Percentiles rank a stretch among this genome's conserved stretches.
phyloP scores from a whole-genome alignment of 352 stramenopile species.

The Phytophthora macrochlamydospora region DNA sequence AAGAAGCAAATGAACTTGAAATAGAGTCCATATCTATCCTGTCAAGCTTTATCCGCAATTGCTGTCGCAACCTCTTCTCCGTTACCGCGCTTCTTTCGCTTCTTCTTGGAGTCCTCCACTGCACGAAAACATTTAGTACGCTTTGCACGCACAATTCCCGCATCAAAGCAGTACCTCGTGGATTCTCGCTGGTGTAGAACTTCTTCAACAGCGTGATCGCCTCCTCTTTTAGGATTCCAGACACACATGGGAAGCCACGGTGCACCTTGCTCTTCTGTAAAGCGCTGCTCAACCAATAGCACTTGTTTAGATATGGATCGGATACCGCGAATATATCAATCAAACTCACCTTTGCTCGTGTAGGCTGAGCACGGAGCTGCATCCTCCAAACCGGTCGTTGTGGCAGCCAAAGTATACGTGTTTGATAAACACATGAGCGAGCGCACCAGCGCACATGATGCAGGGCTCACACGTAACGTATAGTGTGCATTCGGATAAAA shows the following conservation, averaged over 20 bases:
- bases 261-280: slow-evolving; percentile 55
- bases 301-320: background rate
- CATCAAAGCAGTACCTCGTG: slow-evolving; percentile 53
- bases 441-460: slow-evolving; percentile 94
- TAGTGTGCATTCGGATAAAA: slow-evolving; percentile 67
- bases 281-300: slow-evolving; percentile 22
- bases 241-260: slow-evolving; percentile 62
- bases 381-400: slow-evolving; percentile 94
- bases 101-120: slow-evolving; percentile 86
- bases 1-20: slow-evolving; percentile 51
- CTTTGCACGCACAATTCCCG: background rate
- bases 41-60: slow-evolving; percentile 1
- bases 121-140: slow-evolving; percentile 6
- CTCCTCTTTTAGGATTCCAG: slow-evolving; percentile 85
- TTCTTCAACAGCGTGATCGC: slow-evolving; percentile 82
- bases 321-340: no score
- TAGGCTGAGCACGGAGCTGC: slow-evolving; percentile 89
- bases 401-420: slow-evolving; percentile 90
- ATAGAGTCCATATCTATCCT: slow-evolving; percentile 25
- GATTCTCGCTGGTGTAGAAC: slow-evolving; percentile 92
- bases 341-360: slow-evolving; percentile 58
- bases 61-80: slow-evolving; percentile 6
- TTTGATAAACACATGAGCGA: slow-evolving; percentile 78
- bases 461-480: slow-evolving; percentile 95
- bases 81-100: slow-evolving; percentile 52